Conservation (phyloP, 768 basidiomycete genomes). For the Tulasnella sp. region DNA sequence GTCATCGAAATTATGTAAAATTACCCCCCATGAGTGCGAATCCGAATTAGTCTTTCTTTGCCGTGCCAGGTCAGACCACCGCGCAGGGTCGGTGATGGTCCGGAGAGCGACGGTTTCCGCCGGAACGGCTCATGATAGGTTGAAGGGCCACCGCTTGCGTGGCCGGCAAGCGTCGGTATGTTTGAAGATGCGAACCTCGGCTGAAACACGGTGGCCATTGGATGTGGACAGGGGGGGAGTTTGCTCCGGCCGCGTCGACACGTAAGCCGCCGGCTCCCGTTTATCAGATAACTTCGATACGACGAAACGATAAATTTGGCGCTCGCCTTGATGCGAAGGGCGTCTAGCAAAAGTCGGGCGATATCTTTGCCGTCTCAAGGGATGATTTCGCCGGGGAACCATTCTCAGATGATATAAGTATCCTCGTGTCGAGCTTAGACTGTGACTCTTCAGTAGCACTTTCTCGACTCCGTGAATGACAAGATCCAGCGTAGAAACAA, state of each 20-base stretch:
- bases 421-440: not conserved
- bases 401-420: not conserved
- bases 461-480: not conserved
- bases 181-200: not conserved
- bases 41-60: not conserved
- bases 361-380: not conserved
- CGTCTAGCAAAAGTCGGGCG: not conserved
- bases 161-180: not conserved
- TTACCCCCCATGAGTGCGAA: too few relatives aligned
- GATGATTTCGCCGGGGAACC: not conserved
- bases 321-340: not conserved
- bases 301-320: not conserved
- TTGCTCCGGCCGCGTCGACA: not conserved
- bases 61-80: not conserved
- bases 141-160: not conserved
- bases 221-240: not conserved
- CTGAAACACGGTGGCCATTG: not conserved
- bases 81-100: not conserved
- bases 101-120: not conserved
- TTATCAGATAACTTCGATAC: not conserved
- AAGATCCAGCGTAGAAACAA: not conserved
- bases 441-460: not conserved
- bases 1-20: too few relatives aligned
- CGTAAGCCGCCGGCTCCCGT: not conserved
- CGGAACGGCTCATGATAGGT: not conserved